Percentiles rank a stretch among this genome's conserved stretches.
Evolutionary conservation across 176 grass and related monocot genomes (phyloP).

Genomic region (Phoenix roebelenii): DNA sequence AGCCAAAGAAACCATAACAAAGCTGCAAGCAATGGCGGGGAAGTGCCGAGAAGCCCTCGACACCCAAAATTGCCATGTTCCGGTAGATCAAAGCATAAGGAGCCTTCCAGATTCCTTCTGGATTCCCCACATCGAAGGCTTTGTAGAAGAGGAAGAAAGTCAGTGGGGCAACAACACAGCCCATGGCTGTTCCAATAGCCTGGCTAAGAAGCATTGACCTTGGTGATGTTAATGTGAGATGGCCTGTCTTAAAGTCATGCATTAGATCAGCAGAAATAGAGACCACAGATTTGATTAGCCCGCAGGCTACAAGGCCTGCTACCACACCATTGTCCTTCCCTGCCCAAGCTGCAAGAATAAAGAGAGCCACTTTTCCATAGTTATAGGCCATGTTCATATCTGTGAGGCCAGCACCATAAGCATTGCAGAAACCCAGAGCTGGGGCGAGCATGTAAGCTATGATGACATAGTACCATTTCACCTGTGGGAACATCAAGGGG

Average conservation of each 20-base stretch:
- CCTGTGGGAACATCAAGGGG: constrained; percentile 75
- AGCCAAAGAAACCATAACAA: constrained; percentile 90
- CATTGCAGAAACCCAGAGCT: constrained; percentile 90
- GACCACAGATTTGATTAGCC: constrained; percentile 84
- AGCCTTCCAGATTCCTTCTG: constrained; percentile 83
- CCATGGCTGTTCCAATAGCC: constrained; percentile 88
- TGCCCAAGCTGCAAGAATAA: constrained; percentile 74
- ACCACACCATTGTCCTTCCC: constrained; percentile 84
- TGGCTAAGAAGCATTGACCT: constrained; percentile 84
- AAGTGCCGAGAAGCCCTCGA: constrained; percentile 86
- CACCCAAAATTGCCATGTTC: constrained; percentile 96
- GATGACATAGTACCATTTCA: constrained; percentile 94
- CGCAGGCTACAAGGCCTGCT: constrained; percentile 77
- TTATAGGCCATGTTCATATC: constrained; percentile 99
- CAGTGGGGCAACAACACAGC: constrained; percentile 70
- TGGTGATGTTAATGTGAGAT: constrained; percentile 91
- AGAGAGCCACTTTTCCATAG: constrained; percentile 85
- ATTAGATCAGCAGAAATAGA: constrained; percentile 89
- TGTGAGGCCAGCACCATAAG: constrained; percentile 85
- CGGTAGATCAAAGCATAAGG: constrained; percentile 92
- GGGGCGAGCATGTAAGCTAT: constrained; percentile 84
- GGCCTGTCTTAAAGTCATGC: constrained; percentile 94
- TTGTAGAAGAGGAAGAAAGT: constrained; percentile 94
- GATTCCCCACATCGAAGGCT: constrained; percentile 92
- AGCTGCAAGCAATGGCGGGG: constrained; percentile 79